A percentile compares a stretch with the other conserved stretches of the same genome.
These are phyloP conservation scores for Lipomyces yamanashiensis DNA, from an alignment of 805 yeast genomes.

Conservation along the genomic window DNA sequence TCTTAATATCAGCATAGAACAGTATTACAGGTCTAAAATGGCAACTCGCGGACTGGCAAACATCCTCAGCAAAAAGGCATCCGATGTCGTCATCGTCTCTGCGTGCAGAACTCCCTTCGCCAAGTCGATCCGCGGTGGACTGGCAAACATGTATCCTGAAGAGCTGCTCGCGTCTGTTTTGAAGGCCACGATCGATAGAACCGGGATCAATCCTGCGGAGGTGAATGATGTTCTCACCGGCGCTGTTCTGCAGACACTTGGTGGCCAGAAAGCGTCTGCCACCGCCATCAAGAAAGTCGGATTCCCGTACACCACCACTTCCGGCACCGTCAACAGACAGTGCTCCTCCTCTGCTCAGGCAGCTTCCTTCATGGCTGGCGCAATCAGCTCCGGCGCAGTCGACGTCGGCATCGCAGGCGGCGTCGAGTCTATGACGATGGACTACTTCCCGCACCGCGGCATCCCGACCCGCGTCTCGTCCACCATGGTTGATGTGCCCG, in stretches of 20 bases:
- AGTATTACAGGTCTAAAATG: neutral
- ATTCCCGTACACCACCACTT: constrained; percentile 47
- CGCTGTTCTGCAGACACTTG: constrained; percentile 48
- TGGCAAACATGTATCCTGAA: constrained; percentile 48
- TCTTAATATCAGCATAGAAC: too few relatives aligned
- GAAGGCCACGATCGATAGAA: constrained; percentile 42
- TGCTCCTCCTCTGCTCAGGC: constrained; percentile 52
- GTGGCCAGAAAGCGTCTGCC: constrained; percentile 50
- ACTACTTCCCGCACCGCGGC: constrained; percentile 50
- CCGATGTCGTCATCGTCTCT: constrained; percentile 48
- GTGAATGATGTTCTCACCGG: constrained; percentile 50
- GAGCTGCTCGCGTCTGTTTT: constrained; percentile 46
- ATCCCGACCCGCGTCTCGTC: constrained; percentile 46
- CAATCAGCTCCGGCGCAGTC: constrained; percentile 45
- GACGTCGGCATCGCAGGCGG: constrained; percentile 50
- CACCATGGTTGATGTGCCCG: constrained; percentile 48
- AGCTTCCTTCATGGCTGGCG: constrained; percentile 45
- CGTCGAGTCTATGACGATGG: constrained; percentile 52
- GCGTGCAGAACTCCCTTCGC: constrained; percentile 49
- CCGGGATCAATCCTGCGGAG: constrained; percentile 41
- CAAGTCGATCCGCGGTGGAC: constrained; percentile 47
- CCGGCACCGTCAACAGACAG: constrained; percentile 49
- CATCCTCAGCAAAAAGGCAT: constrained; percentile 16
- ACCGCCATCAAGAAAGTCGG: constrained; percentile 47
- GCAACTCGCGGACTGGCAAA: constrained; percentile 17